Evolutionary conservation across 2,329 filamentous ascomycete species (phyloP), one percentile per base, ranked within the genome.

Genomic region (Monosporascus sp.): DNA sequence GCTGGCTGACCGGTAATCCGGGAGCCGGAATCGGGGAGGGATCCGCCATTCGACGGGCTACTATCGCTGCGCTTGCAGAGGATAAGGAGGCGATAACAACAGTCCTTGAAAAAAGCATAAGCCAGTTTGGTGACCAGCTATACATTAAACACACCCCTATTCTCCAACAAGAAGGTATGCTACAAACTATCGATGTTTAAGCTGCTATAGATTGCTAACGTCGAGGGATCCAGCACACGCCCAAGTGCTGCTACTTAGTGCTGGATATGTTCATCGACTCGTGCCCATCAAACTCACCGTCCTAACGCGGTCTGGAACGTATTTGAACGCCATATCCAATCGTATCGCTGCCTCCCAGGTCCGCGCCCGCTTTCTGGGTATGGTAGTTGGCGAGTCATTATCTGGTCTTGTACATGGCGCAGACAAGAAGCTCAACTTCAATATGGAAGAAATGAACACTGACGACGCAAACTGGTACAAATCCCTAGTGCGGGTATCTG

Each of bases 81-180:
- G 74, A 78, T 47, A 79, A 72, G 55, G 76, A 77, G 1, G 71
- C 71, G 20, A 71, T 90, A 2, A 72, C 77, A 5, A 73, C 67
- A 0, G 73, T 89, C 37, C 67, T 93, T 52, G 84, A 91, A 62
- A 89, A 84, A 64, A 82, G 79, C 48, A 73, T 96, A 48, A 76
- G 75, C 40, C 82, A 87, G 48, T 96, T 97, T 68, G 89, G 90
- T 1, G 92, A 97, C 62, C 84, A 88, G 49, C 75, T 97, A 11
- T 96, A 91, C 63, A 91, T 97, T 61, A 88, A 84, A 54, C 91
- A 97, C 69, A 83, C 88, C 0, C 86, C 92, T 5, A 82, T 88
- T n/a, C 66, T 94, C 40, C 88, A 92, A 64, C 94, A 99, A 78
- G 90, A 97, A 79, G 87, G 91, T 89, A 72, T 61, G 71, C 65